Percentiles rank a stretch among this genome's conserved stretches.
phyloP scores from a whole-genome alignment of 1,139 yeast genomes.

The Debaryomyces sp. region DNA sequence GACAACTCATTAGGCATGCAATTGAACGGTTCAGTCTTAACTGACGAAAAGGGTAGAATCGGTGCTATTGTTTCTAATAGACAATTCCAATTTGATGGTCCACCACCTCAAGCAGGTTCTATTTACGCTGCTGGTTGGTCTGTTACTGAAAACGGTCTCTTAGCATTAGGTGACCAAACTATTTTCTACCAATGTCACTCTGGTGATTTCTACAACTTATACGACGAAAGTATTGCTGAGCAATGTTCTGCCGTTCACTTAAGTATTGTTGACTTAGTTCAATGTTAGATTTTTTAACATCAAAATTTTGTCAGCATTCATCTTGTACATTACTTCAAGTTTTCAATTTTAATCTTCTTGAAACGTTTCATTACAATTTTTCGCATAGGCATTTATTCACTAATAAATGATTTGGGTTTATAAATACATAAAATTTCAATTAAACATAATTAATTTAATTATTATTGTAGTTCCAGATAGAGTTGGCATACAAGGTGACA shows the following conservation, averaged over 20 bases:
- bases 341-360: background rate
- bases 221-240: conserved; percentile 65
- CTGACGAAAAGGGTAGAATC: conserved; percentile 67
- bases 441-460: background rate
- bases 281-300: conserved; percentile 42
- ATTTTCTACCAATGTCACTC: conserved; percentile 79
- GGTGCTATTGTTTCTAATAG: conserved; percentile 85
- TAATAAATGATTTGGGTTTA: background rate
- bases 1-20: conserved; percentile 57
- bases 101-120: conserved; percentile 90
- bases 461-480: background rate
- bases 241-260: conserved; percentile 71
- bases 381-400: background rate
- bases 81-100: conserved; percentile 90
- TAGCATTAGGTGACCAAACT: conserved; percentile 67
- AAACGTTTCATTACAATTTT: background rate
- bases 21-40: conserved; percentile 55
- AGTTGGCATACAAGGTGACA: no score
- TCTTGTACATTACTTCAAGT: background rate
- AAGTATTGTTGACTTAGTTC: conserved; percentile 62
- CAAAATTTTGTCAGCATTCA: background rate
- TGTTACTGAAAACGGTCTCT: conserved; percentile 61
- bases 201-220: conserved; percentile 81
- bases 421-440: background rate
- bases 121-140: conserved; percentile 89